Conservation (phyloP, 2,329 filamentous ascomycete genomes). For the Neonectria punicea region DNA sequence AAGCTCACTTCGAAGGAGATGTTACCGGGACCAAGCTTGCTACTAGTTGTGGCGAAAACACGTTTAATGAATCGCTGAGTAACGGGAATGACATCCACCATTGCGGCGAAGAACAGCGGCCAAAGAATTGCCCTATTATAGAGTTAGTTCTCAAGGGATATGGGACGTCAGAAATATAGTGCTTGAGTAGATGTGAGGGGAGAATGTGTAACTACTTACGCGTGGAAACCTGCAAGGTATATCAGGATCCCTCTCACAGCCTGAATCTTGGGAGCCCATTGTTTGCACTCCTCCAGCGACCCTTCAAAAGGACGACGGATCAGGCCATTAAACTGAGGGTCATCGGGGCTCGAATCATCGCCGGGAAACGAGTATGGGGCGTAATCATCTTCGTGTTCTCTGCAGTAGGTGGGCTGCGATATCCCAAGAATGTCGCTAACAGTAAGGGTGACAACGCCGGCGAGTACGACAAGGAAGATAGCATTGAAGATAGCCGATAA, state of each 20-base stretch:
- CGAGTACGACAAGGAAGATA: not conserved
- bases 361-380: not conserved
- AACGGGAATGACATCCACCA: no score
- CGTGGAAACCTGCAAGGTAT: not conserved
- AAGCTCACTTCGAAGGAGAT: not conserved
- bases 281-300: not conserved
- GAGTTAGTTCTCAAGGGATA: not conserved
- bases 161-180: not conserved
- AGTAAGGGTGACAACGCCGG: not conserved
- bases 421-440: not conserved
- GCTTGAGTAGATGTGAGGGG: not conserved
- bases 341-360: not conserved
- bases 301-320: not conserved
- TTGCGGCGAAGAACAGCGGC: not conserved
- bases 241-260: not conserved
- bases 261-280: conserved; percentile 11
- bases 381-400: not conserved
- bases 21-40: not conserved
- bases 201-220: not conserved
- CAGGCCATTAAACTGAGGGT: not conserved
- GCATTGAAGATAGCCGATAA: not conserved
- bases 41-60: no score
- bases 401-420: not conserved
- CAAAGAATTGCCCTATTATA: not conserved
- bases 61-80: no score